These are phyloP conservation scores for Aaosphaeria pasadenensis DNA, from an alignment of 2,329 filamentous ascomycete genomes.

Conservation along the genomic window DNA sequence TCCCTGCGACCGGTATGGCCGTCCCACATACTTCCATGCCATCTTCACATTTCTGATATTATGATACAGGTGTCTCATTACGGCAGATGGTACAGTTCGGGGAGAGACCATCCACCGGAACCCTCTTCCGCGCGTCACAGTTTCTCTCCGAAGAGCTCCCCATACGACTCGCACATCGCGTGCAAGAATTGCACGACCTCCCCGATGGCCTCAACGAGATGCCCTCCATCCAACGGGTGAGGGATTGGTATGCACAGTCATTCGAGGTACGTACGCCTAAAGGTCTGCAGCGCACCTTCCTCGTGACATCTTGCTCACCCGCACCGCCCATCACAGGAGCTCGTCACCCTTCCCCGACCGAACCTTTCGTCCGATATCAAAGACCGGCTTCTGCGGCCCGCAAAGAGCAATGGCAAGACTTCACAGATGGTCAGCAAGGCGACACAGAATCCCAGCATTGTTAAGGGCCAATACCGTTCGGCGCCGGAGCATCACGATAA, in stretches of 20 bases:
- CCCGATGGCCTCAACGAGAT: conserved; percentile 97
- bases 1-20: conserved; percentile 94
- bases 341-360: conserved; percentile 80
- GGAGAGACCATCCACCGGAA: conserved; percentile 85
- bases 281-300: no score
- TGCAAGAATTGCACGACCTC: conserved; percentile 87
- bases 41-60: background rate
- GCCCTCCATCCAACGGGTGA: conserved; percentile 91
- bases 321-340: conserved; percentile 62
- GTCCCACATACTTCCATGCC: background rate
- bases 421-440: conserved; percentile 73
- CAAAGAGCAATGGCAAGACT: conserved; percentile 56
- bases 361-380: conserved; percentile 71
- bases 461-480: conserved; percentile 73
- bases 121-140: conserved; percentile 94
- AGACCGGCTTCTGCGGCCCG: conserved; percentile 71
- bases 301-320: conserved; percentile 22
- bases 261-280: conserved; percentile 69
- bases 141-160: conserved; percentile 98
- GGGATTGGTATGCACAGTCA: conserved; percentile 98
- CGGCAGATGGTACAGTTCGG: conserved; percentile 99
- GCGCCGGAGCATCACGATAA: conserved; percentile 44
- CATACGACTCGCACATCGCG: conserved; percentile 92
- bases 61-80: conserved; percentile 57
- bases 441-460: conserved; percentile 86